Evolutionary conservation across 495 filamentous ascomycete genomes (phyloP).

Genomic region (Mycothermus thermophilus): DNA sequence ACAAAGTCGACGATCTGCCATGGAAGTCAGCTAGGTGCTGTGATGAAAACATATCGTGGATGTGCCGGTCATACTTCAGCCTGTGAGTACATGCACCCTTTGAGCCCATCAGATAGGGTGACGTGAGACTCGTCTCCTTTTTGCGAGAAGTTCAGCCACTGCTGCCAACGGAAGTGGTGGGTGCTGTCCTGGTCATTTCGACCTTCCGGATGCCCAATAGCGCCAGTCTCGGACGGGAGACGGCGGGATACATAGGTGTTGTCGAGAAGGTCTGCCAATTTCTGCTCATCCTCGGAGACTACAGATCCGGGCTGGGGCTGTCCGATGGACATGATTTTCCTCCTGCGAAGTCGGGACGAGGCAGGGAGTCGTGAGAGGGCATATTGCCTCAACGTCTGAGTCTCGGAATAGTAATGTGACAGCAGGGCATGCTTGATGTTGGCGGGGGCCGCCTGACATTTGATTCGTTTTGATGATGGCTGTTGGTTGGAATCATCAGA

Average conservation of each 20-base stretch:
- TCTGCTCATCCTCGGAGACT: constrained; percentile 20
- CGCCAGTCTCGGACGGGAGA: neutral
- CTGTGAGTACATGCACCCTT: constrained; percentile 32
- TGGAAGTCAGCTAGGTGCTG: neutral
- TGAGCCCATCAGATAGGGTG: constrained; percentile 35
- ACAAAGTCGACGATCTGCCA: constrained; percentile 74
- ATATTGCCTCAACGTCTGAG: constrained; percentile 60
- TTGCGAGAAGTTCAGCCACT: constrained; percentile 57
- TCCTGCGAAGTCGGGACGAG: constrained; percentile 30
- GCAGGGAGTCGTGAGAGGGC: constrained; percentile 38
- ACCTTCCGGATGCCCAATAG: constrained; percentile 27
- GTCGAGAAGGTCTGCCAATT: constrained; percentile 48
- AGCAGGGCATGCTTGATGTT: constrained; percentile 51
- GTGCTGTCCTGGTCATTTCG: too few species aligned
- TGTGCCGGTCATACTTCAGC: constrained; percentile 41
- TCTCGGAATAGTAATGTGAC: constrained; percentile 54
- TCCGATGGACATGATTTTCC: constrained; percentile 34
- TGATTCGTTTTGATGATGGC: constrained; percentile 13
- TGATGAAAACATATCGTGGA: too few species aligned
- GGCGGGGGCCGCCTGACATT: constrained; percentile 1
- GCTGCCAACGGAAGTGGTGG: constrained; percentile 35
- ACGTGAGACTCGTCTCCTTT: constrained; percentile 37
- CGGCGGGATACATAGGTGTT: constrained; percentile 48
- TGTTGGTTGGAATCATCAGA: too few species aligned
- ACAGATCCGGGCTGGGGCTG: constrained; percentile 11